phyloP scores from a whole-genome alignment of 805 yeast species.

The Kodamaea leandrae region DNA sequence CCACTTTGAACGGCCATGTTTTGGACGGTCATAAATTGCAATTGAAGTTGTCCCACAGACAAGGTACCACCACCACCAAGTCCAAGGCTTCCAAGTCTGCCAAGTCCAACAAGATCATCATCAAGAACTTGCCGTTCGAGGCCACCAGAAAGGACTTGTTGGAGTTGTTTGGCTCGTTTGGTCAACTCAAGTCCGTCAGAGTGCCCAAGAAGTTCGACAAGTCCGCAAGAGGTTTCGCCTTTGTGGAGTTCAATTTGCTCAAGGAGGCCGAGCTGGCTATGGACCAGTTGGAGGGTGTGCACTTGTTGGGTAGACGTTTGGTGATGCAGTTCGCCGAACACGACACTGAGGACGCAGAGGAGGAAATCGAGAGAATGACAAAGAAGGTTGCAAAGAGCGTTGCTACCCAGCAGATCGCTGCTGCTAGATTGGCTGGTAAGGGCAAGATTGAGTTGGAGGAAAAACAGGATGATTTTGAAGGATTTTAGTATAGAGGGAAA shows the following conservation, averaged over 20 bases:
- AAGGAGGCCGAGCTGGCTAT: conserved; percentile 93
- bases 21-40: conserved; percentile 90
- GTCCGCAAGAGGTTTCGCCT: conserved; percentile 95
- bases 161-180: conserved; percentile 90
- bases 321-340: conserved; percentile 90
- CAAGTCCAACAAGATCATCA: conserved; percentile 75
- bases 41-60: conserved; percentile 83
- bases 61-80: conserved; percentile 36
- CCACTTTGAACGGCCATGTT: conserved; percentile 67
- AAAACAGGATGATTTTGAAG: conserved; percentile 36
- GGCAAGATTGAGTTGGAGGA: conserved; percentile 69
- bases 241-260: conserved; percentile 83
- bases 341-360: conserved; percentile 81
- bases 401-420: conserved; percentile 70
- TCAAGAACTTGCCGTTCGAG: conserved; percentile 96
- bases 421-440: conserved; percentile 65
- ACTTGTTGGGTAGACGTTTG: conserved; percentile 89
- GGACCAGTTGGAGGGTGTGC: conserved; percentile 92
- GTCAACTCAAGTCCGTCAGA: conserved; percentile 89
- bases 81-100: conserved; percentile 26
- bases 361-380: conserved; percentile 88
- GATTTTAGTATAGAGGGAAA: conserved; percentile 13
- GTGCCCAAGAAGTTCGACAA: conserved; percentile 96
- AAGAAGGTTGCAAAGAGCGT: conserved; percentile 79
- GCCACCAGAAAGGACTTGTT: conserved; percentile 90